phyloP scores from a whole-genome alignment of 2,329 filamentous ascomycete species.

The Talaromyces marneffei region DNA sequence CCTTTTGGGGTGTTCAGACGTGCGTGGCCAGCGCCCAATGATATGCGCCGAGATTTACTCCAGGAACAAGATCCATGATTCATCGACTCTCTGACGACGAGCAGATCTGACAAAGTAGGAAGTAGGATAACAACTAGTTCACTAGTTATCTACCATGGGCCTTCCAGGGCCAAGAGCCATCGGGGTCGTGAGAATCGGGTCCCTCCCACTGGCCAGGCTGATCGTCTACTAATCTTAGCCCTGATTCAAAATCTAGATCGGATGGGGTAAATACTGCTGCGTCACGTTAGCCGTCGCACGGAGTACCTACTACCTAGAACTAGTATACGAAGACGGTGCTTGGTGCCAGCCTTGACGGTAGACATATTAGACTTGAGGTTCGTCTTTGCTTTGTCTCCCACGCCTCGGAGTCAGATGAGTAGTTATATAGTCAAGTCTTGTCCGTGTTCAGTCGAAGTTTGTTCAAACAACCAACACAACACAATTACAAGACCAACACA shows the following conservation, averaged over 20 bases:
- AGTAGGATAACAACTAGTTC: too few species aligned
- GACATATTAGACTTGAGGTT: not conserved
- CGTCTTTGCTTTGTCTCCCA: not conserved
- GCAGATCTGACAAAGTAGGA: not conserved
- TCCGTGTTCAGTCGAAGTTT: not conserved
- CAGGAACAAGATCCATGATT: not conserved
- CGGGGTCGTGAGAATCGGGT: not conserved
- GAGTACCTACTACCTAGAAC: not conserved
- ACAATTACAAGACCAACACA: too few species aligned
- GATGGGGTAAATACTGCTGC: conserved; percentile 1
- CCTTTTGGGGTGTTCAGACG: not conserved
- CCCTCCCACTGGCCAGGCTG: not conserved
- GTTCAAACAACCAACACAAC: not conserved
- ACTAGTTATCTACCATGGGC: too few species aligned
- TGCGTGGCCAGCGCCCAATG: not conserved
- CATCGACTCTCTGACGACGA: conserved; percentile 2
- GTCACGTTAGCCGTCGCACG: too few species aligned
- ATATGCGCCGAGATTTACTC: not conserved
- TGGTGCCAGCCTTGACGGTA: not conserved
- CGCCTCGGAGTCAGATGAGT: not conserved
- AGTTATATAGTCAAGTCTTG: not conserved
- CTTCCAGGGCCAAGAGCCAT: too few species aligned
- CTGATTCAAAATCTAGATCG: conserved; percentile 1
- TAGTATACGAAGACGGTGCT: not conserved
- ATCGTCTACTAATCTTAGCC: not conserved